phyloP scores from a whole-genome alignment of 768 basidiomycete species.

The Lepiota brunneoincarnata region DNA sequence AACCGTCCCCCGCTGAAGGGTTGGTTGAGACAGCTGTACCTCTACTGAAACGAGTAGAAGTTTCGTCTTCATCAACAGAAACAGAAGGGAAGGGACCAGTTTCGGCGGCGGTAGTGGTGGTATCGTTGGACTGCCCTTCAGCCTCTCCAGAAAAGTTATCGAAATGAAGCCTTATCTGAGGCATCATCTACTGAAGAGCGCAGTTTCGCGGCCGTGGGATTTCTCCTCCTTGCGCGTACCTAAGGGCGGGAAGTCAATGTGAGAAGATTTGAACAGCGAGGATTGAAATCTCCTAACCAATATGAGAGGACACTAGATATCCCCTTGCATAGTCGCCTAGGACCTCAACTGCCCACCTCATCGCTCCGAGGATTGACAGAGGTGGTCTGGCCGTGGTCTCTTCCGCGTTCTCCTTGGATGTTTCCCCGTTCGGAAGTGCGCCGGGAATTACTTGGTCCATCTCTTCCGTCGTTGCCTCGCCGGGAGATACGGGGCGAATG shows the following conservation, averaged over 20 bases:
- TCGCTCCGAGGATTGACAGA: neutral
- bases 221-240: neutral
- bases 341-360: neutral
- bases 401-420: neutral
- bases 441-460: neutral
- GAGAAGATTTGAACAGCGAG: neutral
- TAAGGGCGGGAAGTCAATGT: neutral
- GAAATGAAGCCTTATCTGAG: too few relatives aligned
- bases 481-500: neutral
- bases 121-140: too few relatives aligned
- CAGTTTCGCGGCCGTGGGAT: too few relatives aligned
- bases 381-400: neutral
- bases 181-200: too few relatives aligned
- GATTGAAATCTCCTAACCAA: neutral
- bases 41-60: too few relatives aligned
- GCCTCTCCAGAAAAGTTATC: too few relatives aligned
- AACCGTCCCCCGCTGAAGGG: too few relatives aligned
- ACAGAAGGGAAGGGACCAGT: too few relatives aligned
- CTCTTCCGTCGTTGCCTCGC: neutral
- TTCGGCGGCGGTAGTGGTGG: too few relatives aligned
- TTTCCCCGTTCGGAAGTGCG: neutral
- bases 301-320: neutral
- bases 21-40: too few relatives aligned
- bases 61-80: too few relatives aligned
- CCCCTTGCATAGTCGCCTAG: slow-evolving; percentile 7